Conservation (phyloP, 108 stramenopile species). For the Mayamaea pseudoterrestris region DNA sequence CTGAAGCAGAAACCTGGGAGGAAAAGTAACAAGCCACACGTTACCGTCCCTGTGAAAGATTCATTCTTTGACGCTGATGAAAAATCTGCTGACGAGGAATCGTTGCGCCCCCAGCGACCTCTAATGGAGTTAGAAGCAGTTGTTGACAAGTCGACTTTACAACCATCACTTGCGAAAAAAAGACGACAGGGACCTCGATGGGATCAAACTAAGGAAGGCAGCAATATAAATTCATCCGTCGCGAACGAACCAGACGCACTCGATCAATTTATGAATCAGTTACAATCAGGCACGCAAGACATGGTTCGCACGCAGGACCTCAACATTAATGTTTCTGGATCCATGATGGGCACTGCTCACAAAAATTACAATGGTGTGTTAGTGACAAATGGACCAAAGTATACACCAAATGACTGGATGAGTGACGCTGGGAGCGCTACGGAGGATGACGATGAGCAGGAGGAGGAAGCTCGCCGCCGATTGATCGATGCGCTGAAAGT, state of each 20-base stretch:
- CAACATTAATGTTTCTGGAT: conserved; percentile 26
- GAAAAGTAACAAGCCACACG: conserved; percentile 2
- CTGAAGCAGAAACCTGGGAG: conserved; percentile 13
- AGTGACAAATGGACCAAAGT: conserved; percentile 16
- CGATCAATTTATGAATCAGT: conserved; percentile 76
- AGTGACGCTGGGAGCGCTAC: conserved; percentile 27
- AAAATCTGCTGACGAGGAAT: conserved; percentile 10
- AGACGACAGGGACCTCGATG: not conserved
- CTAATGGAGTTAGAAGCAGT: not conserved
- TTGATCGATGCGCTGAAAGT: conserved; percentile 70
- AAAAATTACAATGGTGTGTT: conserved; percentile 8
- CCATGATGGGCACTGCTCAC: conserved; percentile 27
- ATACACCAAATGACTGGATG: conserved; percentile 67
- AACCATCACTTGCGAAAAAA: too few species aligned
- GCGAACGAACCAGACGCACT: conserved; percentile 49
- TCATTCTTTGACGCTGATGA: conserved; percentile 15
- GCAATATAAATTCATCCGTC: conserved; percentile 1
- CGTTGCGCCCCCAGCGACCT: not conserved
- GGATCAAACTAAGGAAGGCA: not conserved
- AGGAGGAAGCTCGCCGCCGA: conserved; percentile 65
- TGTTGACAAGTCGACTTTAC: too few species aligned
- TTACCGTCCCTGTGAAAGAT: conserved; percentile 3
- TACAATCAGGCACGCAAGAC: conserved; percentile 56
- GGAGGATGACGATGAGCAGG: conserved; percentile 52
- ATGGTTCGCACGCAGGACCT: conserved; percentile 21